phyloP scores from a whole-genome alignment of 2,329 filamentous ascomycete genomes.

The Alternaria dauci region DNA sequence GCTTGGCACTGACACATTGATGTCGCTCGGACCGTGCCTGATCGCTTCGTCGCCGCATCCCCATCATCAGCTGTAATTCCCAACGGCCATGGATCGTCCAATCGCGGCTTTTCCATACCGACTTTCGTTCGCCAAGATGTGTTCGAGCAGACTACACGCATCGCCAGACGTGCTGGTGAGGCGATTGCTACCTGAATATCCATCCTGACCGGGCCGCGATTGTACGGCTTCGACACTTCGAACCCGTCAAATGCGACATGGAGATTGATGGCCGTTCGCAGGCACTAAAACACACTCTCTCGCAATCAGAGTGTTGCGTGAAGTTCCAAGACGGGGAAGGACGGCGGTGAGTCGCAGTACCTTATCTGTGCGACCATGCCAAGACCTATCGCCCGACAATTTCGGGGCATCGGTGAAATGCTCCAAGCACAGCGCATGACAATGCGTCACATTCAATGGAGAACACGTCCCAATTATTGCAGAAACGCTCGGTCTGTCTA shows the following conservation, averaged over 20 bases:
- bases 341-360: constrained; percentile 12
- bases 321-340: background rate
- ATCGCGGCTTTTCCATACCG: constrained; percentile 10
- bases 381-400: constrained; percentile 28
- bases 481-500: background rate
- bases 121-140: background rate
- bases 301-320: background rate
- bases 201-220: background rate
- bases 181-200: background rate
- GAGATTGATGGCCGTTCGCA: background rate
- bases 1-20: constrained; percentile 22
- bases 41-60: constrained; percentile 9
- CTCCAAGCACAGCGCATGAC: constrained; percentile 17
- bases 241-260: background rate
- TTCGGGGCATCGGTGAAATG: constrained; percentile 23
- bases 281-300: background rate
- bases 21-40: background rate
- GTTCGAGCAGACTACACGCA: background rate
- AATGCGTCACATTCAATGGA: constrained; percentile 13
- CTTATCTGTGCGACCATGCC: constrained; percentile 11
- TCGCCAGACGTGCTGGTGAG: background rate
- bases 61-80: constrained; percentile 6
- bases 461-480: constrained; percentile 4
- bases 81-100: background rate
- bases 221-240: background rate